phyloP scores from a whole-genome alignment of 176 grass and related monocot species.

The Rhynchospora breviuscula region DNA sequence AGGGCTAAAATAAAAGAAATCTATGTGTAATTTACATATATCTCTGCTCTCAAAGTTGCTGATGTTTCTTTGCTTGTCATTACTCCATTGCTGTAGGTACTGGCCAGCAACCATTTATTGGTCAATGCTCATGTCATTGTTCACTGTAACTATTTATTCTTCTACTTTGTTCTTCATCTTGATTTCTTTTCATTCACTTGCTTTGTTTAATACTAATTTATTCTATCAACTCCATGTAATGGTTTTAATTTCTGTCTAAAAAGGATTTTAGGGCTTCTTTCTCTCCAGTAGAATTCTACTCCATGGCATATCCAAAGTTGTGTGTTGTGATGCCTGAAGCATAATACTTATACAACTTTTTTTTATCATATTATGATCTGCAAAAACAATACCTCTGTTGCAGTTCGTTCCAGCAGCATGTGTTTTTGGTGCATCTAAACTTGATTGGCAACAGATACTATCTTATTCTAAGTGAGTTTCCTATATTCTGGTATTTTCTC shows the following conservation, averaged over 20 bases:
- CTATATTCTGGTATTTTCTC: not conserved
- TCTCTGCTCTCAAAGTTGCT: not conserved
- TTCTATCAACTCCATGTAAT: not conserved
- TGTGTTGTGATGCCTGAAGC: not conserved
- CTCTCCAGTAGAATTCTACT: not conserved
- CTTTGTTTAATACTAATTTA: not conserved
- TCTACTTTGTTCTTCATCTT: slow-evolving; percentile 8
- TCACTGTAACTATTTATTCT: slow-evolving; percentile 35
- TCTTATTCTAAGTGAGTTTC: slow-evolving; percentile 57
- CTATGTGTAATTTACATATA: not conserved
- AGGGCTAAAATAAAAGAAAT: not conserved
- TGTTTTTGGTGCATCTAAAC: slow-evolving; percentile 70
- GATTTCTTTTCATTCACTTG: not conserved
- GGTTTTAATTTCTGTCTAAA: not conserved
- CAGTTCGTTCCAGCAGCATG: slow-evolving; percentile 86
- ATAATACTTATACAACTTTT: not conserved
- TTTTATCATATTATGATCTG: not conserved
- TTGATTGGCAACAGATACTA: slow-evolving; percentile 60
- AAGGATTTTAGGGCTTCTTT: not conserved
- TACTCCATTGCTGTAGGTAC: slow-evolving; percentile 41
- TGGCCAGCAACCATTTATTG: slow-evolving; percentile 65
- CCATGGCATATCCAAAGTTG: not conserved
- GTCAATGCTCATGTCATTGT: slow-evolving; percentile 76
- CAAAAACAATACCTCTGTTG: slow-evolving; percentile 17
- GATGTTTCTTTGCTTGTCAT: not conserved